Percentiles rank a stretch among this genome's conserved stretches.
phyloP scores from a whole-genome alignment of 306 rosid species.

The Senna tora region DNA sequence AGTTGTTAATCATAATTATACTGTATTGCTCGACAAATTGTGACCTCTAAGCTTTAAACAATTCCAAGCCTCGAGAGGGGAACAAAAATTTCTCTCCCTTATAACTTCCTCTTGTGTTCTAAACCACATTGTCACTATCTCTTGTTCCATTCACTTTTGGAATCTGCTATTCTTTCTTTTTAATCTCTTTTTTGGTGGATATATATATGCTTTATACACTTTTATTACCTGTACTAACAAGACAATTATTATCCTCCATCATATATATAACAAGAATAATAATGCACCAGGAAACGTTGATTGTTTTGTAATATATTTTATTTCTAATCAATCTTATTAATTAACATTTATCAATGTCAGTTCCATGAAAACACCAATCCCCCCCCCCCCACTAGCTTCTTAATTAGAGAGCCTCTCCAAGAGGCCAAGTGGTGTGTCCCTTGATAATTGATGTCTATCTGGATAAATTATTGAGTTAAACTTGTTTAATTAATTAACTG shows the following conservation, averaged over 20 bases:
- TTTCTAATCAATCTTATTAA: slow-evolving; percentile 25
- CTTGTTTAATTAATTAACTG: slow-evolving; percentile 11
- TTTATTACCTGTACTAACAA: slow-evolving; percentile 44
- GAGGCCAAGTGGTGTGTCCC: slow-evolving; percentile 29
- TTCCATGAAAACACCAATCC: slow-evolving; percentile 37
- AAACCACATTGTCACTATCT: slow-evolving; percentile 50
- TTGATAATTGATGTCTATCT: background rate
- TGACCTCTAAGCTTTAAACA: slow-evolving; percentile 54
- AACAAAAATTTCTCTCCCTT: slow-evolving; percentile 26
- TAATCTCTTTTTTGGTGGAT: slow-evolving; percentile 2
- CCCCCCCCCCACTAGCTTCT: slow-evolving; percentile 36
- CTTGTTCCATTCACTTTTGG: slow-evolving; percentile 55
- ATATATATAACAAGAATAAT: slow-evolving; percentile 10
- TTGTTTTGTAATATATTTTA: slow-evolving; percentile 19
- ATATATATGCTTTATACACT: slow-evolving; percentile 33
- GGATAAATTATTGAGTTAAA: slow-evolving; percentile 19
- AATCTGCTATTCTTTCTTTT: slow-evolving; percentile 40
- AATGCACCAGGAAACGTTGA: slow-evolving; percentile 39
- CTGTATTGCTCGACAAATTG: slow-evolving; percentile 64
- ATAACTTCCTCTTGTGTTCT: slow-evolving; percentile 30
- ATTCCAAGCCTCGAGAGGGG: slow-evolving; percentile 35
- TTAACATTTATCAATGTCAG: slow-evolving; percentile 21
- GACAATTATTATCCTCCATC: slow-evolving; percentile 40
- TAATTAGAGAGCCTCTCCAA: slow-evolving; percentile 21
- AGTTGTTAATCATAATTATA: slow-evolving; percentile 46